These are phyloP conservation scores for Suillus clintonianus DNA, from an alignment of 768 basidiomycete species.

Conservation along the genomic window DNA sequence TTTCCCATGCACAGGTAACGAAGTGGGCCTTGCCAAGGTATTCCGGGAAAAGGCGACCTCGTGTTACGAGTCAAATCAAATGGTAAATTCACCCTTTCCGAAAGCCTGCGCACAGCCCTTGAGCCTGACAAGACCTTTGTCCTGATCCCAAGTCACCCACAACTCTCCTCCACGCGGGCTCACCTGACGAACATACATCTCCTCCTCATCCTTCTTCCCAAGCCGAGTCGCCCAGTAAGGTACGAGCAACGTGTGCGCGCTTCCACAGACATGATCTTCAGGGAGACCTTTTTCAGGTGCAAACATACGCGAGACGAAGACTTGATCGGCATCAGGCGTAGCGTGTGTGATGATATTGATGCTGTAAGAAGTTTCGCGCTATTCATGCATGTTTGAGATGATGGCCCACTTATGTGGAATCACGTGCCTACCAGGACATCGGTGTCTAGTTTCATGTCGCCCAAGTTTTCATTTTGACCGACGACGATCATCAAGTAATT, in stretches of 20 bases:
- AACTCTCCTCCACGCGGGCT: constrained; percentile 52
- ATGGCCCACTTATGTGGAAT: constrained; percentile 21
- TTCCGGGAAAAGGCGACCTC: too few species aligned
- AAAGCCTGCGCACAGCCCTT: constrained; percentile 33
- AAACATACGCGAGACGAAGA: constrained; percentile 56
- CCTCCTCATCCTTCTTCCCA: constrained; percentile 17
- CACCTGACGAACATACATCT: constrained; percentile 49
- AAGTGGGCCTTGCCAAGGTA: too few species aligned
- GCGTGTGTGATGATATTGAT: constrained; percentile 44
- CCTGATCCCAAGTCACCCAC: constrained; percentile 39
- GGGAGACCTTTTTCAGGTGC: constrained; percentile 33
- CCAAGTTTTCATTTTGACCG: constrained; percentile 40
- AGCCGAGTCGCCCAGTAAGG: constrained; percentile 47
- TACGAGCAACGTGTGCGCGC: constrained; percentile 48
- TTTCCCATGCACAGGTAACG: too few species aligned
- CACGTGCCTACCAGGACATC: constrained; percentile 34
- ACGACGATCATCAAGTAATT: constrained; percentile 45
- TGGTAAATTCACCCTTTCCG: constrained; percentile 8
- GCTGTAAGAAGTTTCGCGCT: neutral
- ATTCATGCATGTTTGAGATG: neutral
- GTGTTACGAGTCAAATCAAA: too few species aligned
- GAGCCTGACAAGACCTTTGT: constrained; percentile 33
- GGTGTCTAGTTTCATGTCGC: constrained; percentile 31
- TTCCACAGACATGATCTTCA: constrained; percentile 57
- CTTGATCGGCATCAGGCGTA: constrained; percentile 31